Evolutionary conservation across 768 basidiomycete species (phyloP).

Genomic region (Rhizopogon roseolus): DNA sequence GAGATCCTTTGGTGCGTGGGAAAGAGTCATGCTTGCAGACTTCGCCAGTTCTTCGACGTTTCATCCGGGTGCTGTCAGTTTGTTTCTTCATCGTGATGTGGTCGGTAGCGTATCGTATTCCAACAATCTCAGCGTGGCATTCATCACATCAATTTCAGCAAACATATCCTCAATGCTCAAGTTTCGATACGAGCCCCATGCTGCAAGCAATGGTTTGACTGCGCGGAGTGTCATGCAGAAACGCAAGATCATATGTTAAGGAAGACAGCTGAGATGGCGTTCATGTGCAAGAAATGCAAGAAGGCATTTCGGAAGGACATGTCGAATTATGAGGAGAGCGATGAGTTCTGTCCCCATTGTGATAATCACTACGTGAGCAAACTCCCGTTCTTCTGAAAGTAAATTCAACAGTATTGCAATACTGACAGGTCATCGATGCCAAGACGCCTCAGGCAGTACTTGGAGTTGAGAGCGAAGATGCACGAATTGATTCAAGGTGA

Average conservation of each 20-base stretch:
- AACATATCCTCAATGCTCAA: conserved; percentile 95
- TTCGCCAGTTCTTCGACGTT: too few relatives aligned
- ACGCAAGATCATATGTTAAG: conserved; percentile 64
- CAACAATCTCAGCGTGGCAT: neutral
- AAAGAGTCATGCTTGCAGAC: too few relatives aligned
- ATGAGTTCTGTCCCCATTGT: conserved; percentile 97
- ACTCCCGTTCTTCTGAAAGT: neutral
- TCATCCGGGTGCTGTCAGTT: too few relatives aligned
- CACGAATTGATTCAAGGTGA: conserved; percentile 80
- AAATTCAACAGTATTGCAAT: neutral
- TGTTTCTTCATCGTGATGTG: conserved; percentile 13
- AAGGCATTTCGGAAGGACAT: conserved; percentile 98
- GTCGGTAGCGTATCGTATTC: conserved; percentile 12
- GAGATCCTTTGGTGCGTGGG: too few relatives aligned
- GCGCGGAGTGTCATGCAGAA: conserved; percentile 92
- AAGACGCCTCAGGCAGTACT: conserved; percentile 85
- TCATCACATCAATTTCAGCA: conserved; percentile 42
- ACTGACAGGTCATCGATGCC: conserved; percentile 78
- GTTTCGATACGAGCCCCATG: conserved; percentile 95
- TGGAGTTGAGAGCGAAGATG: conserved; percentile 89
- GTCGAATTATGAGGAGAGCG: conserved; percentile 87
- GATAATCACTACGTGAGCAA: conserved; percentile 91
- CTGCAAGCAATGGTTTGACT: conserved; percentile 98
- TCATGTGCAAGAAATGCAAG: conserved; percentile 86
- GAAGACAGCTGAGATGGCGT: conserved; percentile 80